Evolutionary conservation across 2,329 filamentous ascomycete genomes (phyloP).

Genomic region (Pseudogymnoascus sp.): DNA sequence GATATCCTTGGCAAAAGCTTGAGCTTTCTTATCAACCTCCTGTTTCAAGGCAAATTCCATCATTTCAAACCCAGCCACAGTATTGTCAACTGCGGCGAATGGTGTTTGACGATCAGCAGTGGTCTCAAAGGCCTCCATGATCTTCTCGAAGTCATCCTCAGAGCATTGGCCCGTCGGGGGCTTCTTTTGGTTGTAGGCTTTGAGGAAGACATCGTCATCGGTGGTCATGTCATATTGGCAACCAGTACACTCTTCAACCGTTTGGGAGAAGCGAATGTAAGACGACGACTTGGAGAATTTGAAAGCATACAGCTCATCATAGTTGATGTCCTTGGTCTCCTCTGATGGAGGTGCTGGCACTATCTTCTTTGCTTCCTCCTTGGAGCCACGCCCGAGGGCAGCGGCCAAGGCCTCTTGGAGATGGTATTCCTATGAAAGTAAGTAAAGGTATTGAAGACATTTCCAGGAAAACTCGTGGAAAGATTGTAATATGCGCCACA

Average conservation of each 20-base stretch:
- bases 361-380: constrained; percentile 27
- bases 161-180: constrained; percentile 60
- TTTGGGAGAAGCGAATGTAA: constrained; percentile 97
- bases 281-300: constrained; percentile 78
- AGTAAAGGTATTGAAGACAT: constrained; percentile 13
- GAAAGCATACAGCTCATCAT: constrained; percentile 80
- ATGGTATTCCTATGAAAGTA: constrained; percentile 31
- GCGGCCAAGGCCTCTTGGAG: constrained; percentile 30
- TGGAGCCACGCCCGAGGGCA: constrained; percentile 19
- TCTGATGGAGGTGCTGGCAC: constrained; percentile 61
- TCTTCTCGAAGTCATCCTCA: constrained; percentile 86
- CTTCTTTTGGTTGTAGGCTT: constrained; percentile 73
- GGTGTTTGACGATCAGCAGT: constrained; percentile 78
- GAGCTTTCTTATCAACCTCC: constrained; percentile 43
- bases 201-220: constrained; percentile 82
- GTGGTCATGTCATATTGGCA: constrained; percentile 91
- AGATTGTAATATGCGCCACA: constrained; percentile 10
- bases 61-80: constrained; percentile 69
- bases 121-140: constrained; percentile 93
- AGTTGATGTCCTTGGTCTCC: constrained; percentile 61
- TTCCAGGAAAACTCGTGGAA: not conserved
- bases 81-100: constrained; percentile 83
- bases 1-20: constrained; percentile 62
- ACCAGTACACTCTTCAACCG: constrained; percentile 89
- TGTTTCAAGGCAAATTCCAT: constrained; percentile 63